Evolutionary conservation across 31 red algal species (phyloP).

Genomic region (Endocladia muricata): DNA sequence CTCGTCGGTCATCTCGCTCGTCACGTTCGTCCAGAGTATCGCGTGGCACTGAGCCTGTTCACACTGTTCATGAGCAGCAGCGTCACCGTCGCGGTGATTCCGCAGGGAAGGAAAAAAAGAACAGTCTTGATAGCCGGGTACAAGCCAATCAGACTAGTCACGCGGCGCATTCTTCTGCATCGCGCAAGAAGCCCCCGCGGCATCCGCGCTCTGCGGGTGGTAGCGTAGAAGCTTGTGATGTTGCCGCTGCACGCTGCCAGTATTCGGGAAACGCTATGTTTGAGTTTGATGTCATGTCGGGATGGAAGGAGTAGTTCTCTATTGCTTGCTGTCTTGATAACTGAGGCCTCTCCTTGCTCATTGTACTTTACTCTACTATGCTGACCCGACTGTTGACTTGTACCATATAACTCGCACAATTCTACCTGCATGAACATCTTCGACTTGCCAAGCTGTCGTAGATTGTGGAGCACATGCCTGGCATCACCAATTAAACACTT

Average conservation of each 20-base stretch:
- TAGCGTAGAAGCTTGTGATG: not conserved
- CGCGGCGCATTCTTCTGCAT: not conserved
- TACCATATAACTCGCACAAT: not conserved
- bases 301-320: not conserved
- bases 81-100: not conserved
- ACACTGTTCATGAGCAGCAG: not conserved
- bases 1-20: not conserved
- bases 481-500: not conserved
- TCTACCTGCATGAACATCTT: not conserved
- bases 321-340: not conserved
- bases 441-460: not conserved
- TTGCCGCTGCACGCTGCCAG: not conserved
- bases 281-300: not conserved
- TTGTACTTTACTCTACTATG: not conserved
- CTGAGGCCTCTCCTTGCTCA: not conserved
- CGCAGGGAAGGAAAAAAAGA: not conserved
- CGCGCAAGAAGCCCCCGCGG: not conserved
- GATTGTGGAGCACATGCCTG: not conserved
- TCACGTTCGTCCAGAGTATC: not conserved
- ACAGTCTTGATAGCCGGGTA: not conserved
- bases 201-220: not conserved
- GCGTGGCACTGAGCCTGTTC: not conserved
- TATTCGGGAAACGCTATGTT: conserved; percentile 6
- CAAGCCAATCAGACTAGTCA: not conserved
- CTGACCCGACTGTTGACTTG: not conserved